Conservation (phyloP, 805 yeast species). For the Candida silvicultrix region DNA sequence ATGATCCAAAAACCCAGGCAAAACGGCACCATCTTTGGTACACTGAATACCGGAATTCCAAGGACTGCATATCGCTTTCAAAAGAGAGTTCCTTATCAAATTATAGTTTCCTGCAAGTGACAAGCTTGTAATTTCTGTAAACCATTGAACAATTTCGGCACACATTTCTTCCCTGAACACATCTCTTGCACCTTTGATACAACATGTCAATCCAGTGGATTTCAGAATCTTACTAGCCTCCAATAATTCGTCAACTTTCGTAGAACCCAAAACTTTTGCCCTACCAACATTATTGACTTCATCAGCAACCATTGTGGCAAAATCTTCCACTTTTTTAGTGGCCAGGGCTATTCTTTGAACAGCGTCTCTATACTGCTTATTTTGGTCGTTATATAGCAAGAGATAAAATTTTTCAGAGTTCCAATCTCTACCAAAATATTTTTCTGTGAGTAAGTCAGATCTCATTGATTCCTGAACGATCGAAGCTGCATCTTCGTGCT, state of each 20-base stretch:
- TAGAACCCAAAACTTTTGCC: constrained; percentile 58
- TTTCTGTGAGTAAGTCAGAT: constrained; percentile 25
- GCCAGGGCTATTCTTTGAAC: constrained; percentile 56
- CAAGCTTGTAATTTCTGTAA: constrained; percentile 50
- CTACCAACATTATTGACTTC: constrained; percentile 60
- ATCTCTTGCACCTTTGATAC: constrained; percentile 64
- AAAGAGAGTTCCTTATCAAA: constrained; percentile 41
- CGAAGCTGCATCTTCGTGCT: constrained; percentile 20
- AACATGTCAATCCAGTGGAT: constrained; percentile 58
- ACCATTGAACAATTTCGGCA: constrained; percentile 63
- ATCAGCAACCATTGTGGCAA: constrained; percentile 67
- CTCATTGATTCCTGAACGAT: constrained; percentile 29
- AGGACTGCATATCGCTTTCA: constrained; percentile 50
- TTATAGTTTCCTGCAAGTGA: constrained; percentile 44
- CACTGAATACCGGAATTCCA: constrained; percentile 51
- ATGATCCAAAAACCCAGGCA: constrained; percentile 8
- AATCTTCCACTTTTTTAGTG: constrained; percentile 55
- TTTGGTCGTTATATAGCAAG: constrained; percentile 72
- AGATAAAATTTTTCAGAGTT: constrained; percentile 45
- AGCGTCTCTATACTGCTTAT: constrained; percentile 70
- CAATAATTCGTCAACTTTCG: constrained; percentile 40
- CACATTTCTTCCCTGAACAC: constrained; percentile 77
- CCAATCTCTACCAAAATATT: constrained; percentile 38
- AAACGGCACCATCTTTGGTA: not conserved
- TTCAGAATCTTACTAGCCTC: constrained; percentile 51